Conservation (phyloP, 2,329 filamentous ascomycete species). For the Colletotrichum spaethianum region DNA sequence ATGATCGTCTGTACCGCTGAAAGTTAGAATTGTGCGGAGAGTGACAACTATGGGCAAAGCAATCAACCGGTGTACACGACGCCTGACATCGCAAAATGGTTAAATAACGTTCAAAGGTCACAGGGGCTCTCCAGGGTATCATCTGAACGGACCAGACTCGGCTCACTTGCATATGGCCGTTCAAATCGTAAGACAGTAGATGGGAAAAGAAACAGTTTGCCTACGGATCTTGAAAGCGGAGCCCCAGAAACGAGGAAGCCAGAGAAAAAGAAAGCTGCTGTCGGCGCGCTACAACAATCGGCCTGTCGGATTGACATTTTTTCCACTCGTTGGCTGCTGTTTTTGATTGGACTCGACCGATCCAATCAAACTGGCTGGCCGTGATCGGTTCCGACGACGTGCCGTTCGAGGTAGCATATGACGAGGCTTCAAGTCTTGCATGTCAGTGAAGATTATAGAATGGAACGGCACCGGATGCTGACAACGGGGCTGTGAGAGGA, state of each 20-base stretch:
- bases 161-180: neutral
- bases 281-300: neutral
- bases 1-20: neutral
- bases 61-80: too few species aligned
- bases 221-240: neutral
- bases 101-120: neutral
- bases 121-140: neutral
- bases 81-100: neutral
- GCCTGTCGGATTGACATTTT: conserved; percentile 1
- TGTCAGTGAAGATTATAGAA: neutral
- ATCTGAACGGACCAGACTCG: neutral
- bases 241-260: too few species aligned
- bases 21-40: neutral
- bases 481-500: neutral
- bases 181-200: neutral
- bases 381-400: conserved; percentile 9
- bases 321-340: neutral
- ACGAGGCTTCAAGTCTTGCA: neutral
- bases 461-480: neutral
- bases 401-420: neutral
- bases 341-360: conserved; percentile 7
- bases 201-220: conserved; percentile 1
- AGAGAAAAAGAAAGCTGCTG: conserved; percentile 7
- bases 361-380: neutral
- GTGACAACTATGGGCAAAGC: neutral